phyloP scores from a whole-genome alignment of 192 early-diverging fungal species.

The Entomortierella beljakovae region DNA sequence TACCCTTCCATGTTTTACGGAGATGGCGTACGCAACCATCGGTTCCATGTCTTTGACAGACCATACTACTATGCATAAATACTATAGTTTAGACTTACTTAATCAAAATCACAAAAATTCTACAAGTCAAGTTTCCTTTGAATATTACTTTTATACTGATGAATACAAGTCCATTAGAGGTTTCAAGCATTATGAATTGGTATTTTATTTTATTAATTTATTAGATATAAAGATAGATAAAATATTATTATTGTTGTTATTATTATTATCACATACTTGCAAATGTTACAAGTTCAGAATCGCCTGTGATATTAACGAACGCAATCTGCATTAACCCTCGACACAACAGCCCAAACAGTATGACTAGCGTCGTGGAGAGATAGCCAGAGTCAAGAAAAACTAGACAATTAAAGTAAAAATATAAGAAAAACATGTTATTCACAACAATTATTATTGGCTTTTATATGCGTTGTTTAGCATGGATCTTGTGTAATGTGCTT shows the following conservation, averaged over 20 bases:
- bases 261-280: slow-evolving; percentile 45
- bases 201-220: too few species aligned
- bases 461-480: slow-evolving; percentile 2
- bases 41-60: slow-evolving; percentile 83
- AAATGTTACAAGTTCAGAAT: slow-evolving; percentile 37
- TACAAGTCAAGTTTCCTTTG: too few species aligned
- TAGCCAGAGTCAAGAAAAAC: slow-evolving; percentile 65
- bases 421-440: background rate
- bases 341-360: slow-evolving; percentile 58
- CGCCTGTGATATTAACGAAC: slow-evolving; percentile 55
- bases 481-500: background rate
- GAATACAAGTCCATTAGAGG: too few species aligned
- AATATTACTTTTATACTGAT: too few species aligned
- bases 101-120: too few species aligned
- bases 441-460: background rate
- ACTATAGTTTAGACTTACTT: too few species aligned
- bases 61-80: slow-evolving; percentile 73
- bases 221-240: too few species aligned
- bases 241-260: too few species aligned
- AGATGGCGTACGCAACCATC: slow-evolving; percentile 76
- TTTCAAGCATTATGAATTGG: too few species aligned
- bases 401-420: slow-evolving; percentile 20
- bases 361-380: slow-evolving; percentile 56
- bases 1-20: slow-evolving; percentile 80
- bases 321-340: slow-evolving; percentile 60